Percentiles rank a stretch among this genome's conserved stretches.
These are phyloP conservation scores for Arxiozyma telluris DNA, from an alignment of 1,139 yeast genomes.

Conservation along the genomic window DNA sequence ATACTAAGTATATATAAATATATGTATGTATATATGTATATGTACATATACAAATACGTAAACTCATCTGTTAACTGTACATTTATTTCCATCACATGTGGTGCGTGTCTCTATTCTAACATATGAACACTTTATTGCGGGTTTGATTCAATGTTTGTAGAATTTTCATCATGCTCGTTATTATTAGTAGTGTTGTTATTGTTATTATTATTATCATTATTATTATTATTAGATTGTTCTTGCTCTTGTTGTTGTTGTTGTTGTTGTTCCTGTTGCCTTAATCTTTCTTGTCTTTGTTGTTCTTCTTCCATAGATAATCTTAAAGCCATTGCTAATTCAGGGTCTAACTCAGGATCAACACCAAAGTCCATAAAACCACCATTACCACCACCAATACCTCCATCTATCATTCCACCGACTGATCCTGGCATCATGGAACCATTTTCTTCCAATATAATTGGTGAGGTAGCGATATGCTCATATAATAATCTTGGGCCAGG, in stretches of 20 bases:
- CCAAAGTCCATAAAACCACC: slow-evolving; percentile 50
- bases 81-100: not conserved
- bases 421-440: slow-evolving; percentile 11
- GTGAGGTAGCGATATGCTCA: slow-evolving; percentile 29
- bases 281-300: slow-evolving; percentile 35
- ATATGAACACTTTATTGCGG: not conserved
- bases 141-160: not conserved
- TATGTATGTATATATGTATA: not conserved
- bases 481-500: slow-evolving; percentile 77
- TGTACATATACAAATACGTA: not conserved
- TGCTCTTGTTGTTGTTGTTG: slow-evolving; percentile 3
- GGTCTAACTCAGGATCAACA: slow-evolving; percentile 88
- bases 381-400: slow-evolving; percentile 38
- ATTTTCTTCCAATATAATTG: slow-evolving; percentile 32
- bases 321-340: slow-evolving; percentile 91
- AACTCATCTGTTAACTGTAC: not conserved
- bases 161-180: not conserved
- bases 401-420: slow-evolving; percentile 36
- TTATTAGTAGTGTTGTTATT: not conserved
- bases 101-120: not conserved
- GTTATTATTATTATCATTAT: slow-evolving; percentile 1
- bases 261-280: slow-evolving; percentile 24
- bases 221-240: not conserved
- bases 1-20: not conserved
- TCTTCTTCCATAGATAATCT: slow-evolving; percentile 38